Conservation (phyloP, 441 rosid species). For the Pelargonium citronellum region DNA sequence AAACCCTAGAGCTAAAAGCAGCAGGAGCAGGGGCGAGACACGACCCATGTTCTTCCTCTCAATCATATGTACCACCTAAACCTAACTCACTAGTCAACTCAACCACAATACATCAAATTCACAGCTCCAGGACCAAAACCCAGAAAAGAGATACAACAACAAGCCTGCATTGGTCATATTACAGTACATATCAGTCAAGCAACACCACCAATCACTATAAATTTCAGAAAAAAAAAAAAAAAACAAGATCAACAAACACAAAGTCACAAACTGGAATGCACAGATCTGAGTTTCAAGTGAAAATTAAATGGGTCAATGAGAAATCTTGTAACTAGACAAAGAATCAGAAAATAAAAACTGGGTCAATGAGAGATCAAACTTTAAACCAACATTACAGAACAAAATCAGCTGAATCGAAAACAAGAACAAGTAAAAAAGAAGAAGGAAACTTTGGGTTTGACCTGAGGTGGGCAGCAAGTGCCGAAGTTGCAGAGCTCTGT, state of each 20-base stretch:
- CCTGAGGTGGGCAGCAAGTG: too few relatives aligned
- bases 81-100: not conserved
- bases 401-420: too few relatives aligned
- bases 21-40: constrained; percentile 42
- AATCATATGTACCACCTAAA: constrained; percentile 25
- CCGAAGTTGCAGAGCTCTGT: too few relatives aligned
- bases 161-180: not conserved
- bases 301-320: too few relatives aligned
- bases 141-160: not conserved
- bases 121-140: not conserved
- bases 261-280: not conserved
- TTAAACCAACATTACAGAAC: too few relatives aligned
- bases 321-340: too few relatives aligned
- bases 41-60: constrained; percentile 44
- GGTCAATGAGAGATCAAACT: too few relatives aligned
- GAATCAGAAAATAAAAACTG: too few relatives aligned
- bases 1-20: constrained; percentile 45
- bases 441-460: too few relatives aligned
- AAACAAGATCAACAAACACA: not conserved
- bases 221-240: not conserved
- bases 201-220: not conserved
- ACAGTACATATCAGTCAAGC: not conserved
- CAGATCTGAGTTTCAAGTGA: too few relatives aligned
- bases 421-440: too few relatives aligned
- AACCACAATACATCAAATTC: not conserved